These are phyloP conservation scores for Tetratostichococcus sp. DNA, from an alignment of 139 green algal genomes.

Conservation along the genomic window DNA sequence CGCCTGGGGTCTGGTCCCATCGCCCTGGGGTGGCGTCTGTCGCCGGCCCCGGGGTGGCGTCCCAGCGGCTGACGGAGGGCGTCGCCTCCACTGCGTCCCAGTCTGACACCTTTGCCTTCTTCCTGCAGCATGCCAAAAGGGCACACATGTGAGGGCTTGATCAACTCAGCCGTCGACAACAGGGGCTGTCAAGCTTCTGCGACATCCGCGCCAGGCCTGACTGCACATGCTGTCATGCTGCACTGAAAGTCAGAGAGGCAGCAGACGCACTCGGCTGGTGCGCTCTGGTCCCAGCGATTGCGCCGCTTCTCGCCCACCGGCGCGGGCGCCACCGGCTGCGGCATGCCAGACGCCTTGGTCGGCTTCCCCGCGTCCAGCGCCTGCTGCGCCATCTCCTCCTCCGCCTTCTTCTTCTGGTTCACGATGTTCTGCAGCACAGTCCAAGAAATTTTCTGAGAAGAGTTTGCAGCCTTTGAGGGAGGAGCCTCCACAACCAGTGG, in stretches of 20 bases:
- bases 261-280: background rate
- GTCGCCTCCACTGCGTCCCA: slow-evolving; percentile 85
- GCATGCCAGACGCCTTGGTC: slow-evolving; percentile 50
- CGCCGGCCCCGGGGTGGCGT: slow-evolving; percentile 57
- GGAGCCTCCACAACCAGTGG: too few species aligned
- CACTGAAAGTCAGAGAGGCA: background rate
- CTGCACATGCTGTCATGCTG: too few species aligned
- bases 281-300: slow-evolving; percentile 82
- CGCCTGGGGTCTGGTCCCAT: slow-evolving; percentile 18
- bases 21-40: slow-evolving; percentile 43
- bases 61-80: slow-evolving; percentile 65
- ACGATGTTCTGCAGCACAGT: slow-evolving; percentile 67
- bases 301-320: slow-evolving; percentile 48
- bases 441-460: too few species aligned
- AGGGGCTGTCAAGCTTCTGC: background rate
- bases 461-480: too few species aligned
- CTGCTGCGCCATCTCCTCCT: slow-evolving; percentile 24
- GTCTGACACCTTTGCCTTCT: slow-evolving; percentile 63
- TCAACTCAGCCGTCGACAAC: too few species aligned
- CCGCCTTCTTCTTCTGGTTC: slow-evolving; percentile 64
- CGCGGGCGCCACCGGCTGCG: slow-evolving; percentile 15
- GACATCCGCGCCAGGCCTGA: too few species aligned
- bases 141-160: too few species aligned
- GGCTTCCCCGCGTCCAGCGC: slow-evolving; percentile 19
- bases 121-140: slow-evolving; percentile 28